Conservation (phyloP, 495 filamentous ascomycete genomes). For the Neurospora sp. region DNA sequence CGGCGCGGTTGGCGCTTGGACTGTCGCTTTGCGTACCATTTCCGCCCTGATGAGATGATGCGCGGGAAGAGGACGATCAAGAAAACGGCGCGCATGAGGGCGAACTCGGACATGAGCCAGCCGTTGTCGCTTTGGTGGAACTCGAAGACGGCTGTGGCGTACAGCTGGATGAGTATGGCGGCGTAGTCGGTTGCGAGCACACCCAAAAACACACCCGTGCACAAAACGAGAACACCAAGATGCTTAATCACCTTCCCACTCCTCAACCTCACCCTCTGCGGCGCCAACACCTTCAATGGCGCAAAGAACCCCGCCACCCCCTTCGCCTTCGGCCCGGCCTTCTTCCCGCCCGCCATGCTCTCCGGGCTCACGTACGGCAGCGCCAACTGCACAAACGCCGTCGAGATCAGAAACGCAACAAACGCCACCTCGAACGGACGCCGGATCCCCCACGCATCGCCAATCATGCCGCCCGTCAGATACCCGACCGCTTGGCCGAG, state of each 20-base stretch:
- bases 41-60: slow-evolving; percentile 40
- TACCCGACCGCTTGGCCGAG: slow-evolving; percentile 45
- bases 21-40: slow-evolving; percentile 27
- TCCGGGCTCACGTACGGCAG: slow-evolving; percentile 34
- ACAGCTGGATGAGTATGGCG: slow-evolving; percentile 41
- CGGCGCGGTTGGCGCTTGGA: neutral
- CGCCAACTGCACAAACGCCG: slow-evolving; percentile 25
- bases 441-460: slow-evolving; percentile 39
- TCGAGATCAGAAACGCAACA: slow-evolving; percentile 32
- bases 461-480: slow-evolving; percentile 41
- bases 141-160: slow-evolving; percentile 42
- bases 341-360: slow-evolving; percentile 21
- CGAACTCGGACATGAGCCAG: slow-evolving; percentile 41
- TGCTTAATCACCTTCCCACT: slow-evolving; percentile 34
- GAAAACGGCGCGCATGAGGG: slow-evolving; percentile 43
- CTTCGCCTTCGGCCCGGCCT: slow-evolving; percentile 5
- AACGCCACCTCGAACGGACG: slow-evolving; percentile 45
- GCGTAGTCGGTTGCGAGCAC: slow-evolving; percentile 48
- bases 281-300: slow-evolving; percentile 41
- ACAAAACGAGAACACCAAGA: slow-evolving; percentile 43
- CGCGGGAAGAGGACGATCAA: slow-evolving; percentile 44
- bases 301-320: slow-evolving; percentile 40
- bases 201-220: slow-evolving; percentile 43
- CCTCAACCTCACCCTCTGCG: slow-evolving; percentile 32
- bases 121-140: slow-evolving; percentile 46